Conservation (phyloP, 225 moss, liverwort and hornwort genomes). For the Pleurozium schreberi region DNA sequence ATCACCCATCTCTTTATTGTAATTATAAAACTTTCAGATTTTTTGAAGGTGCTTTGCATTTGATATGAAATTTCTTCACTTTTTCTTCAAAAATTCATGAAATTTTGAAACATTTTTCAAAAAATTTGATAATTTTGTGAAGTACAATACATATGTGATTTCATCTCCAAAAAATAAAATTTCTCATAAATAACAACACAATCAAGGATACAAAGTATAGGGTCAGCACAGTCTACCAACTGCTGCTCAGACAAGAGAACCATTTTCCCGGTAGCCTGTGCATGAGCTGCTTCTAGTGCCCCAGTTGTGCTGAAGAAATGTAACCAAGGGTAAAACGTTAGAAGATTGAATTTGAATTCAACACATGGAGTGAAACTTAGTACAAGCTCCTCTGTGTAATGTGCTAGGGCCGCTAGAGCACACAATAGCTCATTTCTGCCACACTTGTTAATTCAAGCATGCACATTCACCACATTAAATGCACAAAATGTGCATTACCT, state of each 20-base stretch:
- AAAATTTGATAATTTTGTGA: background rate
- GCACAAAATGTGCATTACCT: slow-evolving; percentile 31
- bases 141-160: background rate
- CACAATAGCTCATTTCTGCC: background rate
- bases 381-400: background rate
- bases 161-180: background rate
- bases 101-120: background rate
- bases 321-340: background rate
- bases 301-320: slow-evolving; percentile 73
- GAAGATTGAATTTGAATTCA: background rate
- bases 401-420: background rate
- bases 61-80: background rate
- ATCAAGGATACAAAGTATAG: background rate
- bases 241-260: slow-evolving; percentile 97
- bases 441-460: background rate
- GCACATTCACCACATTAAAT: background rate
- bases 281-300: slow-evolving; percentile 92
- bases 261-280: slow-evolving; percentile 91
- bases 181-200: background rate
- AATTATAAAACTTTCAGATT: accelerated
- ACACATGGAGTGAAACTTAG: background rate
- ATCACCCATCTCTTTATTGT: no score
- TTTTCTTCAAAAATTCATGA: background rate
- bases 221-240: slow-evolving; percentile 82
- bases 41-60: background rate